Conservation (phyloP, 768 basidiomycete species). For the Tulasnella sp. region DNA sequence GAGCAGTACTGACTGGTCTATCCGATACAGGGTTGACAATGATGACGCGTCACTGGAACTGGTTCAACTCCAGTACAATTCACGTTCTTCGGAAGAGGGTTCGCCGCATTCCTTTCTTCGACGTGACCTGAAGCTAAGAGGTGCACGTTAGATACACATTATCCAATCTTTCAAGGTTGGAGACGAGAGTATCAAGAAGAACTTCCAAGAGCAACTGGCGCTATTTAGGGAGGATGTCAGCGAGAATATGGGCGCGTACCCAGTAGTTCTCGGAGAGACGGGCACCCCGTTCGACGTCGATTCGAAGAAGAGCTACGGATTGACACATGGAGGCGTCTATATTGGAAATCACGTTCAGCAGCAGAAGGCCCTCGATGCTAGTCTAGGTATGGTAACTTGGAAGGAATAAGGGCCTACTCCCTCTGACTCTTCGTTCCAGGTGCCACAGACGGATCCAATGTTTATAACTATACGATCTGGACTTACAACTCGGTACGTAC, state of each 20-base stretch:
- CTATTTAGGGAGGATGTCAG: slow-evolving; percentile 73
- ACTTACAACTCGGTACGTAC: slow-evolving; percentile 80
- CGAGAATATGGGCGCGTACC: slow-evolving; percentile 66
- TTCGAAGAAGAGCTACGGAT: slow-evolving; percentile 79
- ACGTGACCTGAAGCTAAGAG: slow-evolving; percentile 66
- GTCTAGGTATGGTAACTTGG: slow-evolving; percentile 51
- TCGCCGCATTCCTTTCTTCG: not conserved
- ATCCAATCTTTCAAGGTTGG: slow-evolving; percentile 74
- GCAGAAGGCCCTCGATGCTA: slow-evolving; percentile 83
- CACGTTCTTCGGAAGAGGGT: slow-evolving; percentile 66
- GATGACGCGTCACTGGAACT: slow-evolving; percentile 87
- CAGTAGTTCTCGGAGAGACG: slow-evolving; percentile 93
- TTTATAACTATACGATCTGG: slow-evolving; percentile 83
- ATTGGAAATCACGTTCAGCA: slow-evolving; percentile 52
- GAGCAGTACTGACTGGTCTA: not conserved
- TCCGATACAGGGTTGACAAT: slow-evolving; percentile 65
- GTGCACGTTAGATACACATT: slow-evolving; percentile 43
- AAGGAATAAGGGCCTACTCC: too few species aligned
- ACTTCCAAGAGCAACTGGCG: slow-evolving; percentile 81
- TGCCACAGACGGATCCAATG: slow-evolving; percentile 74
- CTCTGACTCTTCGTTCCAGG: too few species aligned
- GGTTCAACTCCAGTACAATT: slow-evolving; percentile 94
- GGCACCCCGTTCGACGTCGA: slow-evolving; percentile 97
- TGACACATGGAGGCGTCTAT: slow-evolving; percentile 61
- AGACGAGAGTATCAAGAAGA: slow-evolving; percentile 75